These are phyloP conservation scores for Litsea cubeba DNA, from an alignment of 164 flowering plant species.

Conservation along the genomic window DNA sequence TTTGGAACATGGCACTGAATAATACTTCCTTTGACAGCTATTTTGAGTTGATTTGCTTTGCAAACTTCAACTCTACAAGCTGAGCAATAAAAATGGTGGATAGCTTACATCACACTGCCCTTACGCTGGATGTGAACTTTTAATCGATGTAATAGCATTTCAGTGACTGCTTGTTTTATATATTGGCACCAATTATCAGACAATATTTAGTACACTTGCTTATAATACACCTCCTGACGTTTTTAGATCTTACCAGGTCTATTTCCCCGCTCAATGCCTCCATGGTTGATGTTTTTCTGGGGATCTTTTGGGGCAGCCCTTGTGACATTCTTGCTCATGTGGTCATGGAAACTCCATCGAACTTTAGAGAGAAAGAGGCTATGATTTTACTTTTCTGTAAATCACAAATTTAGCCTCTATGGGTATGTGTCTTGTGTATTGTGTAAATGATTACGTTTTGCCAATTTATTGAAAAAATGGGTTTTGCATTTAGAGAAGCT, in stretches of 20 bases:
- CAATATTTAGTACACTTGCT: neutral
- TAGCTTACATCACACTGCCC: neutral
- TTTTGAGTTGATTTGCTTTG: no score
- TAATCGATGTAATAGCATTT: neutral
- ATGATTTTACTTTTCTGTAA: constrained; percentile 24
- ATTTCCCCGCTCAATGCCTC: constrained; percentile 81
- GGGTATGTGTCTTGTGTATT: constrained; percentile 40
- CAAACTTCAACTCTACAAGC: no score
- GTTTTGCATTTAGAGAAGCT: neutral
- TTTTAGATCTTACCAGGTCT: constrained; percentile 42
- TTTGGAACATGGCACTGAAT: no score
- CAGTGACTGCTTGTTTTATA: neutral
- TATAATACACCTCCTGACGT: neutral
- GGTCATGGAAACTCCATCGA: constrained; percentile 80
- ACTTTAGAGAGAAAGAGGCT: constrained; percentile 49
- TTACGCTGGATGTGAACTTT: neutral
- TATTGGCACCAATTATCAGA: neutral
- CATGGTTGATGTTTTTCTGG: constrained; percentile 79
- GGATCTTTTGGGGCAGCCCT: constrained; percentile 40
- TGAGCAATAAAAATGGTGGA: neutral
- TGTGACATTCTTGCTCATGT: constrained; percentile 41
- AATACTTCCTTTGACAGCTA: no score
- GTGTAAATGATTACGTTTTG: constrained; percentile 43
- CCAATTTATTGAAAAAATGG: neutral
- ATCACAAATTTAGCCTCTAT: constrained; percentile 32